A percentile compares a stretch with the other conserved stretches of the same genome.
Evolutionary conservation across 805 yeast genomes (phyloP).

Genomic region (Pichia californica): DNA sequence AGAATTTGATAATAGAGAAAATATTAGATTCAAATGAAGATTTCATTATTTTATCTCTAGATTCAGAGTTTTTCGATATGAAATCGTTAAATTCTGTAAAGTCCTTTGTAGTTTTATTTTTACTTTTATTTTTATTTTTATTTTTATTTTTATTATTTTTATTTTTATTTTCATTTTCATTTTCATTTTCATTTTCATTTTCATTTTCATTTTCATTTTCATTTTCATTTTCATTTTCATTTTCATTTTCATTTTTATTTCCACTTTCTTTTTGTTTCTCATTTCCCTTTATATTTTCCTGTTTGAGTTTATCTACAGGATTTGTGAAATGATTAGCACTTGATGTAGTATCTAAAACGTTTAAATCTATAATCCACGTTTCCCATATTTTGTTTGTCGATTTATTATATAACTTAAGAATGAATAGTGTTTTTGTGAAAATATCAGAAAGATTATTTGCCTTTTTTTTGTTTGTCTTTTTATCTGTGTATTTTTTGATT

Average conservation of each 20-base stretch:
- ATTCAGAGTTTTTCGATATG: neutral
- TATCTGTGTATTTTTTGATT: neutral
- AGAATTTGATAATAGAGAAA: conserved; percentile 42
- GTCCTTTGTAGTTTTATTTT: neutral
- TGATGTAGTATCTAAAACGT: conserved; percentile 33
- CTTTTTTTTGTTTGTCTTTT: neutral
- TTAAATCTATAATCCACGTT: conserved; percentile 54
- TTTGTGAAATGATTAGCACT: too few species aligned
- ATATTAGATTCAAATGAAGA: conserved; percentile 37
- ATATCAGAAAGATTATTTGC: neutral
- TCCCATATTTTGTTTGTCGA: conserved; percentile 44
- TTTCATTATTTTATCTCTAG: conserved; percentile 22
- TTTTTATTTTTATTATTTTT: too few species aligned
- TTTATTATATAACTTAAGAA: conserved; percentile 18
- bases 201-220: too few species aligned
- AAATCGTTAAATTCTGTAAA: neutral
- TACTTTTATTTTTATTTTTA: too few species aligned
- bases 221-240: neutral
- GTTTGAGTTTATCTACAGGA: too few species aligned
- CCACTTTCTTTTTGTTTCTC: neutral
- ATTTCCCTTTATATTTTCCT: too few species aligned
- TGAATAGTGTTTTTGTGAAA: neutral
- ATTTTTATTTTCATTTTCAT: too few species aligned
- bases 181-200: too few species aligned
- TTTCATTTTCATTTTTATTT: too few species aligned